Base-by-base conservation (phyloP, 2,329 filamentous ascomycete genomes). In the Zasmidium citrigriseum region DNA sequence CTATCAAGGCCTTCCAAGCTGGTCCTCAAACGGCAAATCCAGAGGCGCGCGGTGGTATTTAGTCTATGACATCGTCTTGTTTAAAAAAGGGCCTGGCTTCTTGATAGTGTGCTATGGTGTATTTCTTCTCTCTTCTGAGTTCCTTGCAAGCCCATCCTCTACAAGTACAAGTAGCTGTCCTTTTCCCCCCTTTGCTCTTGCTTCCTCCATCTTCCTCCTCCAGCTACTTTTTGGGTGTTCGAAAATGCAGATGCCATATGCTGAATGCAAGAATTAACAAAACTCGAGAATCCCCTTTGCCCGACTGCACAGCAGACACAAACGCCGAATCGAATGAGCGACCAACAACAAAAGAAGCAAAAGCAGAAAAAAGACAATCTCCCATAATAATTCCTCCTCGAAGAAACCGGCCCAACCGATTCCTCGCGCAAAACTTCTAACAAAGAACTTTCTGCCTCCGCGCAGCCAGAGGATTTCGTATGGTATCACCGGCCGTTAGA, bases 401-500 rank as follows among this genome's bases (percentile, higher is more conserved):
- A n/a, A n/a, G n/a, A n/a, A n/a, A n/a, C n/a, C n/a, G n/a, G n/a
- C n/a, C n/a, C n/a, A n/a, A n/a, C n/a, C n/a, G n/a, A n/a, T 41
- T 21, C 27, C 25, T 27, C 18, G 5, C 5, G n/a, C n/a, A n/a
- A 38, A 44, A 46, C 54, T 54, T 58, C 29, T 16, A 55, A 45
- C n/a, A n/a, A n/a, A n/a, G n/a, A 58, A 55, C 59, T 60, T 57
- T 60, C 55, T 64, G 60, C 58, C 59, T 61, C 58, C 56, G 53
- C 58, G 24, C 50, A 50, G 48, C 48, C 54, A 38, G 48, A 58
- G 57, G 52, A 44, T 57, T 55, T 47, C 59, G 55, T 61, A 18
- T 65, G 61, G 61, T 65, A 61, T 65, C 61, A 59, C 60, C 63
- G 60, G 64, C 63, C 64, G 59, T 63, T 54, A 63, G 52, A 45